Evolutionary conservation across 192 early-diverging fungal genomes (phyloP).

Genomic region (Rhizoclosmatium globosum): DNA sequence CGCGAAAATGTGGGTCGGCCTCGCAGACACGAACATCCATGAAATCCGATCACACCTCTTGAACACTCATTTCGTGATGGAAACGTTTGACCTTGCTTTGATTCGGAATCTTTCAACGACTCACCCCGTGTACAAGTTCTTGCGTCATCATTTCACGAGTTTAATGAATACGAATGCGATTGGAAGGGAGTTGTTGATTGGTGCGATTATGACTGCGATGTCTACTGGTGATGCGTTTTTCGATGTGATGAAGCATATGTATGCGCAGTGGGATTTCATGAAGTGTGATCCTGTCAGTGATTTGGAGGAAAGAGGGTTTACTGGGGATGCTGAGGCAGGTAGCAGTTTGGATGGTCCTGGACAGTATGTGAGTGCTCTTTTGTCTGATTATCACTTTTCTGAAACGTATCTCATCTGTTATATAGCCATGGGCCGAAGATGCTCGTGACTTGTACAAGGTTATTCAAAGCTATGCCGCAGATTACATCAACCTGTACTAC

Average conservation of each 20-base stretch:
- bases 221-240: not conserved
- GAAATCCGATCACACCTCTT: slow-evolving; percentile 5
- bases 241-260: not conserved
- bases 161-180: not conserved
- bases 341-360: not conserved
- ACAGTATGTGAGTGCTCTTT: slow-evolving; percentile 3
- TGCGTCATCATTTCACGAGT: not conserved
- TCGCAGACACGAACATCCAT: slow-evolving; percentile 4
- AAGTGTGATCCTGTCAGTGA: slow-evolving; percentile 3
- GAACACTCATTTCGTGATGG: slow-evolving; percentile 1
- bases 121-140: slow-evolving; percentile 6
- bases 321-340: not conserved
- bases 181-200: not conserved
- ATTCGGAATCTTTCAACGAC: not conserved
- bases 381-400: not conserved
- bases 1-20: not conserved
- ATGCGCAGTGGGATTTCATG: not conserved
- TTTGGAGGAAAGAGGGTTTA: slow-evolving; percentile 11
- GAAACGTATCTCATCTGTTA: not conserved
- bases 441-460: slow-evolving; percentile 7
- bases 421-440: slow-evolving; percentile 27
- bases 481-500: slow-evolving; percentile 19
- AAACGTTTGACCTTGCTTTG: slow-evolving; percentile 3
- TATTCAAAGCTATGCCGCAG: not conserved
- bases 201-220: not conserved